A percentile compares a stretch with the other conserved stretches of the same genome.
These are phyloP conservation scores for Musa schizocarpa DNA, from an alignment of 176 grass and related monocot species.

Conservation along the genomic window DNA sequence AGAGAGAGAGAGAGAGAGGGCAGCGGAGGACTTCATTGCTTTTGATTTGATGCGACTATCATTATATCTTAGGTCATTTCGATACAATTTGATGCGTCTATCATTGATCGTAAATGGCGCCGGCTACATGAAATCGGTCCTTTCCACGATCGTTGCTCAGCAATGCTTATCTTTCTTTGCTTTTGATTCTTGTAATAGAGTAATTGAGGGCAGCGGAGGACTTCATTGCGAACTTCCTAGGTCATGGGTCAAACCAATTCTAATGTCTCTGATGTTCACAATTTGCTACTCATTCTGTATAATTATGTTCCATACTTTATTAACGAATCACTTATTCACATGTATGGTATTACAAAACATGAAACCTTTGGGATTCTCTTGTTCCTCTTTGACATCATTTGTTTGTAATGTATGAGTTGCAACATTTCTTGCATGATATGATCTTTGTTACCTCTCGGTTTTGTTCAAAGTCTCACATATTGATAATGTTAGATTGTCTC, in stretches of 20 bases:
- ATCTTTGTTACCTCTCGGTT: too few species aligned
- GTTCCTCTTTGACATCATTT: too few species aligned
- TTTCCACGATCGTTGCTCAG: neutral
- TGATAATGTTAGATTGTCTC: too few species aligned
- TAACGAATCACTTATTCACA: neutral
- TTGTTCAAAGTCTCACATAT: too few species aligned
- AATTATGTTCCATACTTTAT: neutral
- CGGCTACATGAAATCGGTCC: neutral
- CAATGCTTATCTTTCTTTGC: slow-evolving; percentile 2
- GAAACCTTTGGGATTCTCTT: too few species aligned
- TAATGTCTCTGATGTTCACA: slow-evolving; percentile 51
- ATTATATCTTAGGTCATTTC: slow-evolving; percentile 42
- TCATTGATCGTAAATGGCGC: neutral
- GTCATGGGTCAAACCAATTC: slow-evolving; percentile 66
- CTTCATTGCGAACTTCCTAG: slow-evolving; percentile 63
- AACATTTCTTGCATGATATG: too few species aligned
- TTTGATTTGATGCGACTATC: neutral
- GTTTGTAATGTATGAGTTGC: too few species aligned
- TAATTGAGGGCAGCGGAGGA: slow-evolving; percentile 70
- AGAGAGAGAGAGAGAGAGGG: too few species aligned
- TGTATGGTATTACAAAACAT: too few species aligned
- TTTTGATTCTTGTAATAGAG: slow-evolving; percentile 30
- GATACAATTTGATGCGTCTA: neutral
- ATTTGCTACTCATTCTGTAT: neutral
- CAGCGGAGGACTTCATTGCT: too few species aligned